These are phyloP conservation scores for Casuarina equisetifolia DNA, from an alignment of 306 rosid species.

Conservation along the genomic window DNA sequence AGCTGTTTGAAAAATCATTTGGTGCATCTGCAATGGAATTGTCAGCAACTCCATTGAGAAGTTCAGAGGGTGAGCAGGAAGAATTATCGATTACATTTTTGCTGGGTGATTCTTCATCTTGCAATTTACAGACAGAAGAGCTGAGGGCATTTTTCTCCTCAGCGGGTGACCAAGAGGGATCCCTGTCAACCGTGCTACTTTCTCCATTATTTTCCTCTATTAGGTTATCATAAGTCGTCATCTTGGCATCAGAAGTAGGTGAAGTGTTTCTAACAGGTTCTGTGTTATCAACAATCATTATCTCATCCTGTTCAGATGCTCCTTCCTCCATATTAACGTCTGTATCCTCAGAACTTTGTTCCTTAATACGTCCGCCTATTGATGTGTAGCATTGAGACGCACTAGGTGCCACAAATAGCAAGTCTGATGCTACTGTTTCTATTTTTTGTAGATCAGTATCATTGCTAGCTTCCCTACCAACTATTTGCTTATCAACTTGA, in stretches of 20 bases:
- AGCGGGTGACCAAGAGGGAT: constrained; percentile 23
- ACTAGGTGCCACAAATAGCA: constrained; percentile 22
- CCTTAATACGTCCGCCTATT: constrained; percentile 25
- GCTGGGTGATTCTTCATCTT: constrained; percentile 43
- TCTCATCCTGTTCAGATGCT: constrained; percentile 38
- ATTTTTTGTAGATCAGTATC: constrained; percentile 8
- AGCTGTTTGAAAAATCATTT: constrained; percentile 41
- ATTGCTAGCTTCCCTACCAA: constrained; percentile 25
- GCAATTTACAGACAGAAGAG: constrained; percentile 38
- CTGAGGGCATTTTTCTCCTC: constrained; percentile 31
- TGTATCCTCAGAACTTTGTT: constrained; percentile 35
- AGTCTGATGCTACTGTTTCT: constrained; percentile 20
- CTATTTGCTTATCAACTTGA: constrained; percentile 45
- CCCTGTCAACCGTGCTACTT: constrained; percentile 34
- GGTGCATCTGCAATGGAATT: constrained; percentile 38
- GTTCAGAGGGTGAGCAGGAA: constrained; percentile 37
- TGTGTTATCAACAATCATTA: constrained; percentile 35
- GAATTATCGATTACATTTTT: constrained; percentile 28
- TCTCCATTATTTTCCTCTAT: constrained; percentile 34
- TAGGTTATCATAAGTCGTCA: constrained; percentile 21
- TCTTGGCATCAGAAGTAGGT: constrained; percentile 17
- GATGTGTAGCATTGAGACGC: constrained; percentile 13
- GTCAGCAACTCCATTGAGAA: constrained; percentile 37
- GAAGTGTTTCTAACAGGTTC: constrained; percentile 25
- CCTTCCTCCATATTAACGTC: constrained; percentile 59